Evolutionary conservation across 306 rosid genomes (phyloP).

Genomic region (Fragaria vesca): DNA sequence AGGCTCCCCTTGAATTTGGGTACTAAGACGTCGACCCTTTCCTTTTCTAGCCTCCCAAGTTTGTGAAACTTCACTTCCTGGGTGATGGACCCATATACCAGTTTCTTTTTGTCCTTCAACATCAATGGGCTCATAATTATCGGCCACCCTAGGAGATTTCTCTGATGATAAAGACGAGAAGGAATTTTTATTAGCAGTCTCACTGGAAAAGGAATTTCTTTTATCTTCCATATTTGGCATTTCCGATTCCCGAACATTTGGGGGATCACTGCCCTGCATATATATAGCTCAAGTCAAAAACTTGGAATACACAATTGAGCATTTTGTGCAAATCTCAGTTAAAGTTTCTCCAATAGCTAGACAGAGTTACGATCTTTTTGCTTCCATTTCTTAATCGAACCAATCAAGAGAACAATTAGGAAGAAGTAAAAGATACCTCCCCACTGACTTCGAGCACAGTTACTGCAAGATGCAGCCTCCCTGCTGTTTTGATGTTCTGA

Average conservation of each 20-base stretch:
- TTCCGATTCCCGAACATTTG: slow-evolving; percentile 39
- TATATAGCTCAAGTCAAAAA: slow-evolving; percentile 17
- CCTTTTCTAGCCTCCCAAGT: slow-evolving; percentile 91
- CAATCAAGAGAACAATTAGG: neutral
- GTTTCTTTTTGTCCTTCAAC: slow-evolving; percentile 78
- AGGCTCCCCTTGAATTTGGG: slow-evolving; percentile 44
- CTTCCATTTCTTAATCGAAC: neutral
- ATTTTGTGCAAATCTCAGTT: neutral
- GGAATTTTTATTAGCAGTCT: slow-evolving; percentile 43
- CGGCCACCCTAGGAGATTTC: slow-evolving; percentile 49
- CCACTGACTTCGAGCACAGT: slow-evolving; percentile 53
- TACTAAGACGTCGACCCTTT: slow-evolving; percentile 60
- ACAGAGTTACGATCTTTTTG: neutral
- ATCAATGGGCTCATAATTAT: slow-evolving; percentile 74
- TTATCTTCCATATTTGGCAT: slow-evolving; percentile 34
- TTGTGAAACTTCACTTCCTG: slow-evolving; percentile 76
- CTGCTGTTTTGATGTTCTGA: slow-evolving; percentile 59
- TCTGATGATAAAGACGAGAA: slow-evolving; percentile 46
- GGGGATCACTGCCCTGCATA: slow-evolving; percentile 47
- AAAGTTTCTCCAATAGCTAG: neutral
- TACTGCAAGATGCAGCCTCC: slow-evolving; percentile 76
- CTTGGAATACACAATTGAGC: neutral
- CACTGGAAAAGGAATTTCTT: slow-evolving; percentile 46
- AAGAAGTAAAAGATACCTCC: slow-evolving; percentile 42
- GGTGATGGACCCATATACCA: slow-evolving; percentile 92